Conservation (phyloP, 2,329 filamentous ascomycete species). For the Graphilbum sp. region DNA sequence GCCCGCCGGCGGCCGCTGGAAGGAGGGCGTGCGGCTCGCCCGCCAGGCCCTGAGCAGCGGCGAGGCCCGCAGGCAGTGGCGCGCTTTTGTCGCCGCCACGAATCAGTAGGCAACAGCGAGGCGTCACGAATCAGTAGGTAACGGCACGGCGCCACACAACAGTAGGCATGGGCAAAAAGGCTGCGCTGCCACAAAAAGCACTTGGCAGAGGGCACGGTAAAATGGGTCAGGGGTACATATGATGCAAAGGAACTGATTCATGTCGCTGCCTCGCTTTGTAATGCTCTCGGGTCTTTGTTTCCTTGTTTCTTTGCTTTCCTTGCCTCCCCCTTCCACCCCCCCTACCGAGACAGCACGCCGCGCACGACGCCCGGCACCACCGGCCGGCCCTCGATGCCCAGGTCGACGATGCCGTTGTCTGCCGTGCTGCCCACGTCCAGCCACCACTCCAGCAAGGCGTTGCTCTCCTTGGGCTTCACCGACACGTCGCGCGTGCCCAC, state of each 20-base stretch:
- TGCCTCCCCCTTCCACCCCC: not conserved
- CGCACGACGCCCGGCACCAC: slow-evolving; percentile 29
- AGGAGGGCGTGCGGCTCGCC: slow-evolving; percentile 77
- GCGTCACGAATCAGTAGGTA: not conserved
- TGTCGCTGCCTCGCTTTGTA: too few species aligned
- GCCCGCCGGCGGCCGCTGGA: slow-evolving; percentile 80
- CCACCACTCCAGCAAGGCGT: slow-evolving; percentile 66
- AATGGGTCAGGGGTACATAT: not conserved
- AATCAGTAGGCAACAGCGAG: slow-evolving; percentile 23
- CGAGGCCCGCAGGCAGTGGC: slow-evolving; percentile 69
- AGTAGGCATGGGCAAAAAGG: too few species aligned
- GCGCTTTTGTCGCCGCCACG: slow-evolving; percentile 68
- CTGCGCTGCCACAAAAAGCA: too few species aligned
- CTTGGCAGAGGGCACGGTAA: too few species aligned
- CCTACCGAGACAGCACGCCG: slow-evolving; percentile 24
- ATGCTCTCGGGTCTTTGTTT: too few species aligned
- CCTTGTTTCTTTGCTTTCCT: too few species aligned
- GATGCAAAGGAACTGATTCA: too few species aligned
- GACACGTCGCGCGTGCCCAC: slow-evolving; percentile 59
- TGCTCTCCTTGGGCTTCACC: slow-evolving; percentile 91
- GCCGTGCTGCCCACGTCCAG: slow-evolving; percentile 34
- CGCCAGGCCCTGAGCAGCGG: slow-evolving; percentile 80
- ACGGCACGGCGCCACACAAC: not conserved
- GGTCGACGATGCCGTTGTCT: slow-evolving; percentile 28
- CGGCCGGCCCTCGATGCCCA: slow-evolving; percentile 32